Evolutionary conservation across 108 stramenopile species (phyloP), one percentile per base, ranked within the genome.

Genomic region (Bacterosira constricta): DNA sequence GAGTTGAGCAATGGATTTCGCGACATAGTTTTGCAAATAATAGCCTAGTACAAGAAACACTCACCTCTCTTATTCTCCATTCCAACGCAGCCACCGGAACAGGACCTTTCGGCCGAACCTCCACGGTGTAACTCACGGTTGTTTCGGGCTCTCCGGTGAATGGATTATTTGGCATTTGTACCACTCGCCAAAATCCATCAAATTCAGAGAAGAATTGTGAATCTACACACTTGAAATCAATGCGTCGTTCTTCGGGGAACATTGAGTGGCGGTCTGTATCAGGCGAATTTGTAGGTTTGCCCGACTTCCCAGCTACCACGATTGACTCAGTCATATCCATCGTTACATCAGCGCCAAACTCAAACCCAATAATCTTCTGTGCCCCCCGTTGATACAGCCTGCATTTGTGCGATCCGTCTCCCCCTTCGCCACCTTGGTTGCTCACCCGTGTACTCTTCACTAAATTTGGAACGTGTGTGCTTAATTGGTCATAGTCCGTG

Each of bases 61-160:
- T 56, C 36, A 56, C 55, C 55, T 88, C 87, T 41, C 81, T 56
- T 41, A 90, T 90, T 29, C 88, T 77, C 90, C 90, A 90, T 75
- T 90, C 90, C 47, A 90, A 59, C 3, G 90, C 90, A 8, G 81
- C 73, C 58, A 79, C 90, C 4, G 90, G 90, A 9, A 90, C 90
- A 1, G 85, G 85, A 6, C 90, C 90, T 52, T 83, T 86, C 13
- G 90, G 90, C 20, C 77, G 60, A 21, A 90, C 85, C 58, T 86
- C 77, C 25, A 90, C 90, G 57, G 71, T 75, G 78, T 90, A 90
- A 23, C 77, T 80, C 0, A 90, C 69, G 45, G 79, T 88, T 4
- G 86, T 90, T 25, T 66, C 65, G 10, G 45, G 34, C 38, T 70
- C 59, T 6, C 68, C 73, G 26, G 68, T 80, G 18, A 42, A 62